These are phyloP conservation scores for Entamoeba nuttalli DNA, from an alignment of 208 protist genomes.

Conservation along the genomic window DNA sequence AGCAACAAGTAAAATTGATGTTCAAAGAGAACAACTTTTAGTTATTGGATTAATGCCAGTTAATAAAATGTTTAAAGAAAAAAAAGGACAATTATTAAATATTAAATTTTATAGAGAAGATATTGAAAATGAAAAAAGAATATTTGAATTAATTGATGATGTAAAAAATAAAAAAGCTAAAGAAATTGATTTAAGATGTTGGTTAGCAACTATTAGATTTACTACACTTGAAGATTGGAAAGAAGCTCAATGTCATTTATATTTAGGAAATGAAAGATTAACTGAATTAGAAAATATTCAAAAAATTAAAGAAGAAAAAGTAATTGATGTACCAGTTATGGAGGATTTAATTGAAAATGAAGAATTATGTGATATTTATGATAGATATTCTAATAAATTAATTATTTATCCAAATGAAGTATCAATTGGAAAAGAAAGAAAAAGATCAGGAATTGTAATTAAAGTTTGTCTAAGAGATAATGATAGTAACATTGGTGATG, in stretches of 20 bases:
- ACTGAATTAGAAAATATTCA: background rate
- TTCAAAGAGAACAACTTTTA: background rate
- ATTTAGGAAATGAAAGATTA: background rate
- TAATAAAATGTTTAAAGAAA: background rate
- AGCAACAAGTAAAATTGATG: background rate
- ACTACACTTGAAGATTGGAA: background rate
- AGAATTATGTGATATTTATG: background rate
- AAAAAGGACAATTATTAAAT: background rate
- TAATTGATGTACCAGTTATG: background rate
- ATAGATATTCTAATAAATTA: background rate
- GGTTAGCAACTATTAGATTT: background rate
- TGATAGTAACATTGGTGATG: background rate
- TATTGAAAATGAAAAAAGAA: background rate
- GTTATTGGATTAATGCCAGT: background rate
- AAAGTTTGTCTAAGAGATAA: background rate
- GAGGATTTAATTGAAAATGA: background rate
- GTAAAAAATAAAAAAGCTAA: background rate
- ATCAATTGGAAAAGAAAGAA: background rate
- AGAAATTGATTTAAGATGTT: background rate
- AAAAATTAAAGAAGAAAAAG: background rate
- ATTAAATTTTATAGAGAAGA: background rate
- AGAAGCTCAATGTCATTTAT: background rate
- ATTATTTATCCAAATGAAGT: background rate
- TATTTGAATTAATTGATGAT: background rate
- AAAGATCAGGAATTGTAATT: background rate